Evolutionary conservation across 192 early-diverging fungal genomes (phyloP).

Genomic region (Coemansia sp.): DNA sequence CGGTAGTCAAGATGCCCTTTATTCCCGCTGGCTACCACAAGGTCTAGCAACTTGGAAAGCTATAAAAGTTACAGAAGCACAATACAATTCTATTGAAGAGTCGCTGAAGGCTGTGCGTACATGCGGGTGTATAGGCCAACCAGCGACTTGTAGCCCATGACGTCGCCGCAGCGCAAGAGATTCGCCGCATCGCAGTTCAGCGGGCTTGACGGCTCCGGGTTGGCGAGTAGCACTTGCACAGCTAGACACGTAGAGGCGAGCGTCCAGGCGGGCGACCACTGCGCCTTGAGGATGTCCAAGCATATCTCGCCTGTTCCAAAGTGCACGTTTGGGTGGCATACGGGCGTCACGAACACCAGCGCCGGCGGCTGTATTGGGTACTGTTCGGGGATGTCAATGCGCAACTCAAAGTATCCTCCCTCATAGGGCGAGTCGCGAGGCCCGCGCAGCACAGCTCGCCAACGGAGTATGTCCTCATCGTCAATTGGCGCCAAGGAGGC

Average conservation of each 20-base stretch:
- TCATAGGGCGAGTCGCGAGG: constrained; percentile 55
- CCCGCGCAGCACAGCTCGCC: constrained; percentile 55
- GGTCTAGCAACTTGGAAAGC: constrained; percentile 6
- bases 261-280: constrained; percentile 97
- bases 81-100: neutral
- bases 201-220: constrained; percentile 88
- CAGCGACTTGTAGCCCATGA: constrained; percentile 83
- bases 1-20: constrained; percentile 96
- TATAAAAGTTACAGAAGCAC: neutral
- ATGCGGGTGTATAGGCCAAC: constrained; percentile 84
- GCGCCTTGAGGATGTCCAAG: constrained; percentile 90
- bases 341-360: constrained; percentile 77
- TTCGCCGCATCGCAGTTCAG: constrained; percentile 97
- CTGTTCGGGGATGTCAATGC: constrained; percentile 70
- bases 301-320: constrained; percentile 97
- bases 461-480: constrained; percentile 52
- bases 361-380: constrained; percentile 77
- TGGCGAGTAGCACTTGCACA: constrained; percentile 79
- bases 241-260: constrained; percentile 84
- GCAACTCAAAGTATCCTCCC: constrained; percentile 84
- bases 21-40: constrained; percentile 83
- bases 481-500: constrained; percentile 27
- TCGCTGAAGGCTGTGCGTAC: constrained; percentile 55
- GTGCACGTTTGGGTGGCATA: constrained; percentile 96
- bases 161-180: constrained; percentile 86